Percentiles rank a stretch among this genome's conserved stretches.
Conservation (phyloP, 345 rosid genomes). For the Hevea brasiliensis region DNA sequence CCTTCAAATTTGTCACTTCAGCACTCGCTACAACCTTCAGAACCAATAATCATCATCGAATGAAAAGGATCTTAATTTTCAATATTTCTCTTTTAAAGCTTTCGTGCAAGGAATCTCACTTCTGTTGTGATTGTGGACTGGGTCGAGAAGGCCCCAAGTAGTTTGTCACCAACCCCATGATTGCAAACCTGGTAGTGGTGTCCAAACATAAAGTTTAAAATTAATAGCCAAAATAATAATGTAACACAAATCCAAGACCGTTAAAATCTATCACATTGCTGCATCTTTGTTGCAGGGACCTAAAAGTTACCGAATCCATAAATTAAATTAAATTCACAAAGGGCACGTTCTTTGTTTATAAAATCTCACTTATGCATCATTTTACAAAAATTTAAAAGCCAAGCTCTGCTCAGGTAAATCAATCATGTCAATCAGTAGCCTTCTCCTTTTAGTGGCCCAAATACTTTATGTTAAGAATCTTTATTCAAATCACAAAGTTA, state of each 20-base stretch:
- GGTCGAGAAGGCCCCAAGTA: conserved; percentile 85
- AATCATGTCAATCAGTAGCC: too few relatives aligned
- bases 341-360: too few relatives aligned
- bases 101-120: conserved; percentile 12
- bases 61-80: not conserved
- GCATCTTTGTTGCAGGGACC: not conserved
- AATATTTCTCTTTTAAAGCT: not conserved
- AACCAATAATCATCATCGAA: not conserved
- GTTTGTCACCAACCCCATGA: conserved; percentile 96
- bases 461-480: too few relatives aligned
- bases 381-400: too few relatives aligned
- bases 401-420: too few relatives aligned
- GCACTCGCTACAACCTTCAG: not conserved
- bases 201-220: not conserved
- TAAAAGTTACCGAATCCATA: too few relatives aligned
- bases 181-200: conserved; percentile 69
- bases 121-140: conserved; percentile 40
- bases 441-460: not conserved
- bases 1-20: too few relatives aligned
- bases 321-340: too few relatives aligned
- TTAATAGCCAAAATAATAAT: not conserved
- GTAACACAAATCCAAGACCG: not conserved
- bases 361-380: too few relatives aligned
- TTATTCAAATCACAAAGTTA: not conserved
- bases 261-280: not conserved